Evolutionary conservation across 352 stramenopile species (phyloP), one percentile per base, ranked within the genome.

Genomic region (Phytophthora crassamura): DNA sequence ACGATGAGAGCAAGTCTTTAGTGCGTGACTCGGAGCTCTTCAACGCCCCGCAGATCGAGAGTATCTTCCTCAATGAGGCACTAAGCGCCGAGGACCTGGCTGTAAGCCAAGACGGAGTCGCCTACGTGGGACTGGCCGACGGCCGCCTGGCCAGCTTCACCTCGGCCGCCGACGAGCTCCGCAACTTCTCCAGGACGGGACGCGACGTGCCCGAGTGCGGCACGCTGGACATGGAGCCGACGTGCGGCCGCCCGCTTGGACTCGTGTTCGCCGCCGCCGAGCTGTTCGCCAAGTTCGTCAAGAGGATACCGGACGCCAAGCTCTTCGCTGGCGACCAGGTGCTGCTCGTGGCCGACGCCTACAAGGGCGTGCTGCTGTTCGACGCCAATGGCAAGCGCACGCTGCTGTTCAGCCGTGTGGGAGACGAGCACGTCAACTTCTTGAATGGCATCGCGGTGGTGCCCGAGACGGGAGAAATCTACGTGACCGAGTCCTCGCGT

Each of bases 341-440:
- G 70, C 61, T 90, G 52, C 67, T 90, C 0, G 75, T 89, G 9
- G 82, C 79, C 8, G 82, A 90, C 32, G 77, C 82, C 0, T 88
- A 87, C 70, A 83, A 83, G 28, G 82, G 82, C 10, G 59, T 90
- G 47, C 46, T 82, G 20, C 61, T 90, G 12, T 77, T 90, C 39
- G 82, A 90, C 33, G 82, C 75, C 30, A 69, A 61, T 16, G 82
- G 82, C 39, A 71, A 77, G 25, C 78, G 74, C 56, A 86, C 73
- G 25, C 45, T 83, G 59, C 65, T 90, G 9, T 90, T 90, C 36
- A 77, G 74, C 68, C 64, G 69, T 33, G 75, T 82, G 3, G 62
- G 66, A 18, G 70, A 79, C 18, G 64, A 79, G 15, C 60, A 66
- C 16, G 58, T 71, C 9, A 75, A 77, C 34, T 85, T 84, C n/a